Evolutionary conservation across 1,284 basidiomycete genomes (phyloP).

Genomic region (Cryptococcus maquisensis): DNA sequence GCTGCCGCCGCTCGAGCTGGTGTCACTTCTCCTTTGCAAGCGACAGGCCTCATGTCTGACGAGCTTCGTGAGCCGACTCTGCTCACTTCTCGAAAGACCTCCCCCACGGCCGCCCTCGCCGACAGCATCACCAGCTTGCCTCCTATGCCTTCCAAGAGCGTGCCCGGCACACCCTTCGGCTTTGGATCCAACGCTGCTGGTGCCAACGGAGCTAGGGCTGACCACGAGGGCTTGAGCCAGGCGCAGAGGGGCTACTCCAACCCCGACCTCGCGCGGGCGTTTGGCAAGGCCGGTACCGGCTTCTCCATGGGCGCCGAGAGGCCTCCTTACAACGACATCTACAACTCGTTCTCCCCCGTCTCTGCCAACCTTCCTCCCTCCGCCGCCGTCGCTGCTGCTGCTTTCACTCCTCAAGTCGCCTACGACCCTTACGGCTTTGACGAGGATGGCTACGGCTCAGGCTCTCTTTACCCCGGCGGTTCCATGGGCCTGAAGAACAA

Average conservation of each 20-base stretch:
- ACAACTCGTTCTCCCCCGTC: conserved; percentile 26
- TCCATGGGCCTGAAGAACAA: conserved; percentile 88
- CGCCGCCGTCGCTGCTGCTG: conserved; percentile 52
- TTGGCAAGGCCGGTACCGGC: conserved; percentile 69
- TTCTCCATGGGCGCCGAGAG: conserved; percentile 16
- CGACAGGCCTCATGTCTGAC: conserved; percentile 55
- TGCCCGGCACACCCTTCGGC: conserved; percentile 46
- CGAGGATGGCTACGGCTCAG: conserved; percentile 61
- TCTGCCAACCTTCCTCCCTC: conserved; percentile 20
- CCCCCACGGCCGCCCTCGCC: conserved; percentile 39
- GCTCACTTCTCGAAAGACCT: conserved; percentile 62
- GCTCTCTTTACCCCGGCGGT: conserved; percentile 68
- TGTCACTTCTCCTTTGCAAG: conserved; percentile 50
- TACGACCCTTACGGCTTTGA: conserved; percentile 68
- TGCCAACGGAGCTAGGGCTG: conserved; percentile 19
- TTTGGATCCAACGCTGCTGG: conserved; percentile 19
- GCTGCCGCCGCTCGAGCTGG: conserved; percentile 38
- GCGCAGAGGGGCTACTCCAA: conserved; percentile 48
- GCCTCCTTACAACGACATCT: conserved; percentile 45
- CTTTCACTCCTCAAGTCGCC: conserved; percentile 35
- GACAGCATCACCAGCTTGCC: conserved; percentile 47
- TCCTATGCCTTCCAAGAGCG: conserved; percentile 47
- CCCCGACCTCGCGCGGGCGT: conserved; percentile 50
- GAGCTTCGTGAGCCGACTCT: conserved; percentile 53
- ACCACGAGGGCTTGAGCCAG: conserved; percentile 36